Percentiles rank a stretch among this genome's conserved stretches.
phyloP scores from a whole-genome alignment of 805 yeast genomes.

The Lipomyces yamadae region DNA sequence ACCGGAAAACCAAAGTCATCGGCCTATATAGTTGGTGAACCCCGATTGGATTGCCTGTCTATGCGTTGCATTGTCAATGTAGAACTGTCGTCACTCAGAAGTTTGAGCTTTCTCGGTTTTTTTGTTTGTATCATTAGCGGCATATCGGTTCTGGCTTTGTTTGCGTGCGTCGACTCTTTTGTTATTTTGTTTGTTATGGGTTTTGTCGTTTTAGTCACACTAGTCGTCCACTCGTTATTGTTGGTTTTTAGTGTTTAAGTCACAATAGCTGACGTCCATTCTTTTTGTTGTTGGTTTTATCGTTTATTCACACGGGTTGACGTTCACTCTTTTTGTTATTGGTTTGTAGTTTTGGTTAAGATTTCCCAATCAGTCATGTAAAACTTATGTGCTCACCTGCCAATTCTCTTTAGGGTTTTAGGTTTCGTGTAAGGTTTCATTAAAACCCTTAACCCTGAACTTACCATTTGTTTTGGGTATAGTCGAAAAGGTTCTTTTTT shows the following conservation, averaged over 20 bases:
- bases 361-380: neutral
- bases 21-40: neutral
- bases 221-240: no score
- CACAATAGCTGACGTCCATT: no score
- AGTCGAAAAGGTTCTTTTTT: neutral
- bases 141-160: neutral
- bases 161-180: no score
- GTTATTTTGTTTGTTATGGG: no score
- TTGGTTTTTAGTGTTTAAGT: no score
- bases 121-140: neutral
- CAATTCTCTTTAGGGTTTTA: no score
- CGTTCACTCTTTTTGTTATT: neutral
- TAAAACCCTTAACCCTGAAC: no score
- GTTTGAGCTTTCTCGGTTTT: neutral
- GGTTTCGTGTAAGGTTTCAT: no score
- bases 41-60: neutral
- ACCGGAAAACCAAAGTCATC: neutral
- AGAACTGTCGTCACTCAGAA: neutral
- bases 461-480: neutral
- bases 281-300: no score
- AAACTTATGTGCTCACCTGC: no score
- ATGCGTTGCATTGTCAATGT: neutral
- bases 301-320: no score
- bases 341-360: neutral
- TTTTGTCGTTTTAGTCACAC: no score